Evolutionary conservation across 1,284 basidiomycete genomes (phyloP).

Genomic region (Naganishia albida): DNA sequence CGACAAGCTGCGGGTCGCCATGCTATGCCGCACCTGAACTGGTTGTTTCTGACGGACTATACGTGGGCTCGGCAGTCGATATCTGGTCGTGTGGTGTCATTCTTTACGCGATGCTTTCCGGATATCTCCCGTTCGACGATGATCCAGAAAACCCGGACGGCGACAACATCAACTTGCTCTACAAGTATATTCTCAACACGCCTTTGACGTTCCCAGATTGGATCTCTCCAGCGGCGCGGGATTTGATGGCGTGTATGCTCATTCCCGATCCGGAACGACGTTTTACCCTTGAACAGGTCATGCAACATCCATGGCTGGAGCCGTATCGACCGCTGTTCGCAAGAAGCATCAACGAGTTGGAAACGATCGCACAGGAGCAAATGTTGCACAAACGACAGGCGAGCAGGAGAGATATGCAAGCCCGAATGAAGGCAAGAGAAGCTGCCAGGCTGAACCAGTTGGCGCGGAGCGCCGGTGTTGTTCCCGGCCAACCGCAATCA

Average conservation of each 20-base stretch:
- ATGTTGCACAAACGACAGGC: slow-evolving; percentile 78
- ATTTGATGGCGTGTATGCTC: slow-evolving; percentile 78
- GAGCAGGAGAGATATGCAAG: slow-evolving; percentile 64
- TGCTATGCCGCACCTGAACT: slow-evolving; percentile 99
- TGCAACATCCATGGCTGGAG: slow-evolving; percentile 80
- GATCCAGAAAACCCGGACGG: slow-evolving; percentile 98
- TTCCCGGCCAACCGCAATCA: slow-evolving; percentile 41
- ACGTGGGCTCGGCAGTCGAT: slow-evolving; percentile 97
- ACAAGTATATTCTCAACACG: slow-evolving; percentile 98
- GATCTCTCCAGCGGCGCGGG: slow-evolving; percentile 74
- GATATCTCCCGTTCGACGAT: slow-evolving; percentile 99
- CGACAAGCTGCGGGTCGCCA: slow-evolving; percentile 94
- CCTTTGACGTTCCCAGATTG: slow-evolving; percentile 93
- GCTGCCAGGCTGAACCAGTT: slow-evolving; percentile 42
- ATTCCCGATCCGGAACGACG: slow-evolving; percentile 76
- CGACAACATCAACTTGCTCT: slow-evolving; percentile 99
- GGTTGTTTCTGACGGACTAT: slow-evolving; percentile 97
- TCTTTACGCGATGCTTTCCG: slow-evolving; percentile 97
- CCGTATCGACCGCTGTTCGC: slow-evolving; percentile 68
- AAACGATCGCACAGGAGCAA: slow-evolving; percentile 75
- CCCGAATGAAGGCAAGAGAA: slow-evolving; percentile 45
- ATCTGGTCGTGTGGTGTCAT: slow-evolving; percentile 99
- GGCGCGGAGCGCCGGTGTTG: slow-evolving; percentile 46
- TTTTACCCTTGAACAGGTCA: slow-evolving; percentile 71
- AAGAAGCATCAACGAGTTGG: slow-evolving; percentile 73